Percentiles rank a stretch among this genome's conserved stretches.
Evolutionary conservation across 306 rosid genomes (phyloP).

Genomic region (Vicia villosa): DNA sequence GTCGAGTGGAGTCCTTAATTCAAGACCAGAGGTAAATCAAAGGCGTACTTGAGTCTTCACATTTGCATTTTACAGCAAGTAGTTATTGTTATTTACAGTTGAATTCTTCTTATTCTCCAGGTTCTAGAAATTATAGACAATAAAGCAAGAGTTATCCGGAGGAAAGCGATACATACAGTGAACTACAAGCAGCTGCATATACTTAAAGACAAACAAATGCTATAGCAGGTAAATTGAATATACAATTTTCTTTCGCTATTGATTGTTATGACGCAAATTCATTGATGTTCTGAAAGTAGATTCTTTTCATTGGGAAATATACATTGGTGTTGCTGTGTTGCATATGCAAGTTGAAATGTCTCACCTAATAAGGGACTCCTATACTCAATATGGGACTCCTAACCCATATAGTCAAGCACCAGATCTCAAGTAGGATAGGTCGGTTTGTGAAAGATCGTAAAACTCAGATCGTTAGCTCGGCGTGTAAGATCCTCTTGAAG

Average conservation of each 20-base stretch:
- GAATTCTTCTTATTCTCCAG: slow-evolving; percentile 48
- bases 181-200: slow-evolving; percentile 59
- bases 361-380: neutral
- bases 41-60: neutral
- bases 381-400: too few species aligned
- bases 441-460: too few species aligned
- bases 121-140: slow-evolving; percentile 76
- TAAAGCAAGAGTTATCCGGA: slow-evolving; percentile 72
- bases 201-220: slow-evolving; percentile 43
- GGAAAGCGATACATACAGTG: slow-evolving; percentile 57
- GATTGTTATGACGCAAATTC: slow-evolving; percentile 9
- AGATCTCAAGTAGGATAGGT: too few species aligned
- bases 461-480: too few species aligned
- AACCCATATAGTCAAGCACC: too few species aligned
- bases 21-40: slow-evolving; percentile 83
- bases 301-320: slow-evolving; percentile 5
- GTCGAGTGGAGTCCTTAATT: slow-evolving; percentile 92
- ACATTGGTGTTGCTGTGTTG: neutral
- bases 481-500: too few species aligned
- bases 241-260: slow-evolving; percentile 13
- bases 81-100: slow-evolving; percentile 28
- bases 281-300: slow-evolving; percentile 26
- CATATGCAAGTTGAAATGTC: slow-evolving; percentile 13
- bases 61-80: neutral
- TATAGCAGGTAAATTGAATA: slow-evolving; percentile 43